Percentiles rank a stretch among this genome's conserved stretches.
Conservation (phyloP, 2,329 filamentous ascomycete genomes). For the Cladobotryum mycophilum region DNA sequence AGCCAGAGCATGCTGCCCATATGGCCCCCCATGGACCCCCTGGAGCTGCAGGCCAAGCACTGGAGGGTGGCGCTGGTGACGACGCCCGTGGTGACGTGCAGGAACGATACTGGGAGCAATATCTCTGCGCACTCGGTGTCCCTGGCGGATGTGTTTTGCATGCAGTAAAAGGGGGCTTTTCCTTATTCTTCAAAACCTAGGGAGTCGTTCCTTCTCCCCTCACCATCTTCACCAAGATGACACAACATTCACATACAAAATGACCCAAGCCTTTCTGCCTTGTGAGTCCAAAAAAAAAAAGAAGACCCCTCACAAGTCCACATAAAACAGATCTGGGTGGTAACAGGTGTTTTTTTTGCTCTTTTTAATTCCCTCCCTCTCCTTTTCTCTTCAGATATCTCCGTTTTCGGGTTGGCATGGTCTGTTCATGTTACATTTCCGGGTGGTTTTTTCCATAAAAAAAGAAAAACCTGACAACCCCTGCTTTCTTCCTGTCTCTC, state of each 20-base stretch:
- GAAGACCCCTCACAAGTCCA: neutral
- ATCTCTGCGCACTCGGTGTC: constrained; percentile 40
- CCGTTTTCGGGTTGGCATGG: neutral
- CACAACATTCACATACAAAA: neutral
- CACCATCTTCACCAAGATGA: neutral
- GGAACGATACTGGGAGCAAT: constrained; percentile 43
- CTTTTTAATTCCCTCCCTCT: neutral
- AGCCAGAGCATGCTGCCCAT: constrained; percentile 42
- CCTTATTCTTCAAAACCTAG: no score
- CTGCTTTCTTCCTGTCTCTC: neutral
- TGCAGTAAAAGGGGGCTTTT: constrained; percentile 30
- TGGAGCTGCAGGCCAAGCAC: constrained; percentile 43
- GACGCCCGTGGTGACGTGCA: constrained; percentile 48
- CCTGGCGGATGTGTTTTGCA: constrained; percentile 43
- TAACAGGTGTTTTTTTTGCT: neutral
- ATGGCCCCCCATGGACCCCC: constrained; percentile 35
- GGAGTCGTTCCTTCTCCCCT: neutral
- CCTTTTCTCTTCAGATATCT: neutral
- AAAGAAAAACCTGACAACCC: no score
- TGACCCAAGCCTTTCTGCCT: no score
- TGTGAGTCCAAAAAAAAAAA: neutral
- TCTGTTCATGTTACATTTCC: no score
- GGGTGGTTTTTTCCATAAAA: no score
- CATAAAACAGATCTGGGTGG: no score
- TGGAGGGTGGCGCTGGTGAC: constrained; percentile 48